phyloP scores from a whole-genome alignment of 2,329 filamentous ascomycete species.

The Penicillium palitans region DNA sequence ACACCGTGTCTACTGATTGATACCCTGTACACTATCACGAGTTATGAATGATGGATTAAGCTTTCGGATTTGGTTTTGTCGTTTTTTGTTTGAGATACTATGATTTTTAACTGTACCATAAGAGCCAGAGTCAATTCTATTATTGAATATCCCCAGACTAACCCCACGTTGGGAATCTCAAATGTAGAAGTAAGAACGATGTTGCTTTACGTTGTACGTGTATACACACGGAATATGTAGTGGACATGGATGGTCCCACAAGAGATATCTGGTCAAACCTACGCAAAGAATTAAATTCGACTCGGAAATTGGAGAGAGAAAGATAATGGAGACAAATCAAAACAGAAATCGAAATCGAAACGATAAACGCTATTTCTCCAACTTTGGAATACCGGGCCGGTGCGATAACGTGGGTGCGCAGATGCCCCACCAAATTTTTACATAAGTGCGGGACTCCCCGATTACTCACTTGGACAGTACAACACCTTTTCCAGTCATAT shows the following conservation, averaged over 20 bases:
- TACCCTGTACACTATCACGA: constrained; percentile 4
- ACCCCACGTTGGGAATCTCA: too few relatives aligned
- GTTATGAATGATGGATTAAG: not conserved
- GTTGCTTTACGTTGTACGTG: too few relatives aligned
- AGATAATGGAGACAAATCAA: too few relatives aligned
- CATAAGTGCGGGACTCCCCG: constrained; percentile 15
- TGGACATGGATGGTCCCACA: too few relatives aligned
- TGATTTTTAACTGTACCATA: not conserved
- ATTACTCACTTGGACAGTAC: not conserved
- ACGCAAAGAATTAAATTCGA: too few relatives aligned
- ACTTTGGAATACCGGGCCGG: constrained; percentile 2
- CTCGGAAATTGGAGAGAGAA: too few relatives aligned
- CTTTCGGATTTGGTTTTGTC: not conserved
- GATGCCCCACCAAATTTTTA: constrained; percentile 17
- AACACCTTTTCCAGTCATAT: not conserved
- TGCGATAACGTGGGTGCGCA: not conserved
- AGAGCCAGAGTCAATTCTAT: not conserved
- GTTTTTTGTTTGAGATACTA: not conserved
- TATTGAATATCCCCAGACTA: not conserved
- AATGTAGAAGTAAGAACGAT: not conserved
- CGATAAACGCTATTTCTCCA: not conserved
- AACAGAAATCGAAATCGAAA: not conserved
- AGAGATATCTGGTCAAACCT: too few relatives aligned
- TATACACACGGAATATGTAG: too few relatives aligned
- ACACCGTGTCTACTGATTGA: constrained; percentile 23